Evolutionary conservation across 257 asterid species (phyloP).

Genomic region (Linaria vulgaris): DNA sequence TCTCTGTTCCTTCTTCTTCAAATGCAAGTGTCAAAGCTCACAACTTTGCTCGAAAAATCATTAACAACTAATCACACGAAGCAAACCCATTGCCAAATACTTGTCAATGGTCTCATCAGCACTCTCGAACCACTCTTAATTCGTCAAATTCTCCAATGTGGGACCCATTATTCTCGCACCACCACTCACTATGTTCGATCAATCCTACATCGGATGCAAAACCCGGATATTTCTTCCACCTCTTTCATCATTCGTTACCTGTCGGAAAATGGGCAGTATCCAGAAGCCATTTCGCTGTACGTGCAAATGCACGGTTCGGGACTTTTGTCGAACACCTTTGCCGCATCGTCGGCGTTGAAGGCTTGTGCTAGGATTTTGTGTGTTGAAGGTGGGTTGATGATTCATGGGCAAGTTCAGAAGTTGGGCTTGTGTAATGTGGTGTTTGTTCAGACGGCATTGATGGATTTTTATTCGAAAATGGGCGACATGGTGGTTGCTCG

Average conservation of each 20-base stretch:
- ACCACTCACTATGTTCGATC: conserved; percentile 36
- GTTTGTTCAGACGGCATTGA: conserved; percentile 76
- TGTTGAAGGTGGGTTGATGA: conserved; percentile 46
- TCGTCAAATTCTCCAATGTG: conserved; percentile 40
- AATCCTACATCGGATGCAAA: conserved; percentile 39
- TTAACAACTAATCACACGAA: conserved; percentile 44
- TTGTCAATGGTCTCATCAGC: conserved; percentile 36
- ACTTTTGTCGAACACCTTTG: conserved; percentile 58
- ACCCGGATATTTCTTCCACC: conserved; percentile 39
- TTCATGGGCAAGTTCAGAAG: conserved; percentile 74
- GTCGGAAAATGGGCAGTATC: conserved; percentile 54
- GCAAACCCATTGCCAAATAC: conserved; percentile 66
- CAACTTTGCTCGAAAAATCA: conserved; percentile 35
- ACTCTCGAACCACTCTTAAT: conserved; percentile 47
- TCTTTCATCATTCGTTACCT: conserved; percentile 64
- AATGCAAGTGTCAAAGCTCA: conserved; percentile 43
- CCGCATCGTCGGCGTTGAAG: conserved; percentile 65
- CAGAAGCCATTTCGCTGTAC: conserved; percentile 55
- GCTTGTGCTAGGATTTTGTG: conserved; percentile 58
- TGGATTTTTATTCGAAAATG: conserved; percentile 71
- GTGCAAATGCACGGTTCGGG: conserved; percentile 48
- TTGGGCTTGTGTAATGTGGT: conserved; percentile 51
- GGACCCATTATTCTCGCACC: conserved; percentile 27
- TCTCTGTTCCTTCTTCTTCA: conserved; percentile 13
- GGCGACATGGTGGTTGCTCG: conserved; percentile 67